A percentile compares a stretch with the other conserved stretches of the same genome.
These are phyloP conservation scores for Pythium sp. DNA, from an alignment of 352 stramenopile species.

Conservation along the genomic window DNA sequence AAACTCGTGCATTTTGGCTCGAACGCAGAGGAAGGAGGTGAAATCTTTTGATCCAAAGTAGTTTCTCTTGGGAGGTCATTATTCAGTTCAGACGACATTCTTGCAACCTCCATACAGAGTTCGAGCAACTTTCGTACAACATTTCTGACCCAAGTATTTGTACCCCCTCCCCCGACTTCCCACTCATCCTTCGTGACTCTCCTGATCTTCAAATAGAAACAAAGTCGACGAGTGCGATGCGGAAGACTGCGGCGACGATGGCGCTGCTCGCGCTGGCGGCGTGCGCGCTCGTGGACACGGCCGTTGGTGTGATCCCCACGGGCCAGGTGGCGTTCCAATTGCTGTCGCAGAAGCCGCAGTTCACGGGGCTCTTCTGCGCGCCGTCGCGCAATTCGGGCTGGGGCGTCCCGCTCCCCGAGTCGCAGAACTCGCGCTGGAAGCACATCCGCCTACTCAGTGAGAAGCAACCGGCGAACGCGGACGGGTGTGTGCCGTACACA, in stretches of 20 bases:
- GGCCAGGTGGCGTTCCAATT: conserved; percentile 42
- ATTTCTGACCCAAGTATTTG: not conserved
- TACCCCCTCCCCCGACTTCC: not conserved
- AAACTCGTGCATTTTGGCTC: not conserved
- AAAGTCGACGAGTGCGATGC: not conserved
- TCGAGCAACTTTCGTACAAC: not conserved
- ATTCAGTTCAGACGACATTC: not conserved
- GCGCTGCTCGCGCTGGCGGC: conserved; percentile 2
- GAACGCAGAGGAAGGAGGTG: not conserved
- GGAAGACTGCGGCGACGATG: not conserved
- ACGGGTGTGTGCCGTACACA: conserved; percentile 41
- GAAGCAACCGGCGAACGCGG: conserved; percentile 23
- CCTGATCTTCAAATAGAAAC: not conserved
- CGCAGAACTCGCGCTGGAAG: conserved; percentile 55
- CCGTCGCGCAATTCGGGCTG: conserved; percentile 53
- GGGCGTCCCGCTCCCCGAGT: conserved; percentile 46
- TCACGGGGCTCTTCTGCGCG: conserved; percentile 49
- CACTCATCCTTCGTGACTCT: not conserved
- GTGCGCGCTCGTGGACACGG: conserved; percentile 3
- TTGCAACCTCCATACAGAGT: not conserved
- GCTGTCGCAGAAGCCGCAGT: conserved; percentile 28
- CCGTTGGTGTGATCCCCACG: conserved; percentile 37
- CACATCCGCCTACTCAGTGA: conserved; percentile 33
- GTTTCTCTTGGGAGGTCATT: not conserved
- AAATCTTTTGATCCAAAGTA: not conserved